A percentile compares a stretch with the other conserved stretches of the same genome.
These are phyloP conservation scores for Erysimum cheiri DNA, from an alignment of 441 rosid genomes.

Conservation along the genomic window DNA sequence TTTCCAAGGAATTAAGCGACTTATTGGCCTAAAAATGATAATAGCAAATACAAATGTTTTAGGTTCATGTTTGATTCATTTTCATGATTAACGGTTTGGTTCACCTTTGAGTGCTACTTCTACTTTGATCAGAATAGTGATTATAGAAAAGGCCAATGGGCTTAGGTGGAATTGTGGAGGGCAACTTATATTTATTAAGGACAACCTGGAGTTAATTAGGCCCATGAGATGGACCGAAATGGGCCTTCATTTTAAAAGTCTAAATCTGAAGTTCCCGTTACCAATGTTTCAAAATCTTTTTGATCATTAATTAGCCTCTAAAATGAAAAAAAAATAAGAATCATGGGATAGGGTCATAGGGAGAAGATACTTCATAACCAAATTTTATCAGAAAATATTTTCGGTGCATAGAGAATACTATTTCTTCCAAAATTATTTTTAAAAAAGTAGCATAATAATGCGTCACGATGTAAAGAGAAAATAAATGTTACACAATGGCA, in stretches of 20 bases:
- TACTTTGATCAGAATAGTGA: background rate
- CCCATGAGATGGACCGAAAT: background rate
- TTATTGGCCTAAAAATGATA: background rate
- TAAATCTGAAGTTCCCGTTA: background rate
- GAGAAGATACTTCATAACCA: background rate
- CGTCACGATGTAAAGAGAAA: background rate
- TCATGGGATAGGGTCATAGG: background rate
- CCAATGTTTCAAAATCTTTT: background rate
- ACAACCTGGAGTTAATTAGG: background rate
- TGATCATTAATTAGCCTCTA: background rate
- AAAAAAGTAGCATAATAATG: background rate
- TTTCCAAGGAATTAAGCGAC: background rate
- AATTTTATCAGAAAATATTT: background rate
- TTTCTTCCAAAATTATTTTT: background rate
- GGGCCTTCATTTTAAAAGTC: constrained; percentile 6
- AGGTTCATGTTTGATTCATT: constrained; percentile 7
- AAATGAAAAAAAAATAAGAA: background rate
- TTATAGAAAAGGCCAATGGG: background rate
- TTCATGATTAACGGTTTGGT: background rate
- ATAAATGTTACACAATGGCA: constrained; percentile 1
- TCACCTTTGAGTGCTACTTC: constrained; percentile 1
- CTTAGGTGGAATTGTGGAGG: background rate
- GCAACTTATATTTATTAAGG: background rate
- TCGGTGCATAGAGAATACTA: background rate
- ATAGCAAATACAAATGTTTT: constrained; percentile 1